Conservation (phyloP, 2,329 filamentous ascomycete genomes). For the Fusarium drepaniforme region DNA sequence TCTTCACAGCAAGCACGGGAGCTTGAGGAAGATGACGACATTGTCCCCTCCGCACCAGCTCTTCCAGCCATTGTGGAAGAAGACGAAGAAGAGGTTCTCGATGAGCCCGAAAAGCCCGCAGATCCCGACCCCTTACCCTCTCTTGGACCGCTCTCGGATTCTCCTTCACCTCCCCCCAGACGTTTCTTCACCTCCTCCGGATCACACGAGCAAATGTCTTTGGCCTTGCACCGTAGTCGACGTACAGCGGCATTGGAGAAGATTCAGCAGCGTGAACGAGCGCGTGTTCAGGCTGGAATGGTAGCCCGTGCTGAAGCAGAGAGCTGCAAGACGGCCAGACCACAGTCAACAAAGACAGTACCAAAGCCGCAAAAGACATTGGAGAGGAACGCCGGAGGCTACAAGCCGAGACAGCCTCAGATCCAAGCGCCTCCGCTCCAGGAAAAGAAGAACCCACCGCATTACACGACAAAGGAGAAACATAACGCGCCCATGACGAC, state of each 20-base stretch:
- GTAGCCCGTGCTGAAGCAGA: constrained; percentile 25
- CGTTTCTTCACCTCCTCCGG: constrained; percentile 56
- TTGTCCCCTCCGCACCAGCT: constrained; percentile 7
- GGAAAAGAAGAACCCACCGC: background rate
- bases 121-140: constrained; percentile 32
- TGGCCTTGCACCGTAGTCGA: constrained; percentile 51
- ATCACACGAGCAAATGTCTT: constrained; percentile 49
- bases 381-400: background rate
- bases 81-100: constrained; percentile 15
- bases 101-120: constrained; percentile 18
- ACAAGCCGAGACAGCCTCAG: background rate
- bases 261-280: constrained; percentile 42
- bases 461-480: constrained; percentile 1
- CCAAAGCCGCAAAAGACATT: background rate
- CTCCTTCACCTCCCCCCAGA: constrained; percentile 25
- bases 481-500: background rate
- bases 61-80: constrained; percentile 24
- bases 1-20: constrained; percentile 68
- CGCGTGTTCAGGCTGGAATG: constrained; percentile 37
- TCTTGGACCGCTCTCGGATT: constrained; percentile 11
- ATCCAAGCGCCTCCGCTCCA: background rate
- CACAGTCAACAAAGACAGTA: background rate
- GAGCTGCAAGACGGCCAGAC: constrained; percentile 8
- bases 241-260: constrained; percentile 49
- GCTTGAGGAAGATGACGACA: constrained; percentile 54